Conservation (phyloP, 345 rosid species). For the Lepidium sativum region DNA sequence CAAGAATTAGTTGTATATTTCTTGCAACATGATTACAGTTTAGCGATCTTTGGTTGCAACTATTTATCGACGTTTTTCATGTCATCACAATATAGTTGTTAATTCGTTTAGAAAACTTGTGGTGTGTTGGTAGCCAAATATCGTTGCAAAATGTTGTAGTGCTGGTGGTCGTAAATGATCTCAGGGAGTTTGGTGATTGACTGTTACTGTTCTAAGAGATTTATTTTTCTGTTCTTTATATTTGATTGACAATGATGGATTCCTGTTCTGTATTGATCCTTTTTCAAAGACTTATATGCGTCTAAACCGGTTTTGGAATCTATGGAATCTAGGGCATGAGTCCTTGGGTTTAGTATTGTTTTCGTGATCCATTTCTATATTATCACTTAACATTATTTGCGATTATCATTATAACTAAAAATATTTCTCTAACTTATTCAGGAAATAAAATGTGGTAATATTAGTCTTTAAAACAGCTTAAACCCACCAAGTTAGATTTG, state of each 20-base stretch:
- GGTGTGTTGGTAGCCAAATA: too few relatives aligned
- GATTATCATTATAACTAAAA: background rate
- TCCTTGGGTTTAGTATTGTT: background rate
- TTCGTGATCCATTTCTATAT: background rate
- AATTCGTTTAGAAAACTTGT: too few relatives aligned
- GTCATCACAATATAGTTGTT: too few relatives aligned
- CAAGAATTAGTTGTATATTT: too few relatives aligned
- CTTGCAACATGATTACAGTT: too few relatives aligned
- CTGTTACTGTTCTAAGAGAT: slow-evolving; percentile 17
- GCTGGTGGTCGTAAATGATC: slow-evolving; percentile 30
- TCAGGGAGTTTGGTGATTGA: slow-evolving; percentile 29
- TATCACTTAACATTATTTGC: background rate
- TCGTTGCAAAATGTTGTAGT: too few relatives aligned
- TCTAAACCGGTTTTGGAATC: background rate
- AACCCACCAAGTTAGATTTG: slow-evolving; percentile 12
- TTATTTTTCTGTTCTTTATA: too few relatives aligned
- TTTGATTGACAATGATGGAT: too few relatives aligned
- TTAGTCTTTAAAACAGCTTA: background rate
- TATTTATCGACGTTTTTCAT: too few relatives aligned
- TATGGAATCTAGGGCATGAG: background rate
- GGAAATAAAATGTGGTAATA: too few relatives aligned
- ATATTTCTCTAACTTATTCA: too few relatives aligned
- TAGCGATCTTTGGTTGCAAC: too few relatives aligned
- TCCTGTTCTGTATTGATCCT: background rate
- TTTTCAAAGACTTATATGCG: background rate